These are phyloP conservation scores for Artemisia argyi DNA, from an alignment of 129 eudicot genomes.

Conservation along the genomic window DNA sequence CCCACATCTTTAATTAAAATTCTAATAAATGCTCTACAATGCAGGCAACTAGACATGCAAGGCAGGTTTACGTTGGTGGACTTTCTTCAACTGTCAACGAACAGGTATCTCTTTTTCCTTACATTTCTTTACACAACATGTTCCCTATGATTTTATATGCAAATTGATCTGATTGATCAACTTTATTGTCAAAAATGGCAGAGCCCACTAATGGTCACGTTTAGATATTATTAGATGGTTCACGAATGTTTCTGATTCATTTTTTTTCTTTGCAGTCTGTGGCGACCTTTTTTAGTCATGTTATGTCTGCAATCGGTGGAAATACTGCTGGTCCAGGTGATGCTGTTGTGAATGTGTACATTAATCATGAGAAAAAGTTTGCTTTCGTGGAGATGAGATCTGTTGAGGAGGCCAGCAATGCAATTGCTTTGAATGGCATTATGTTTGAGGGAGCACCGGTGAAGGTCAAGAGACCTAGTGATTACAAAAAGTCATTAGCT, in stretches of 20 bases:
- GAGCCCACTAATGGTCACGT: neutral
- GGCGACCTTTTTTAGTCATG: conserved; percentile 92
- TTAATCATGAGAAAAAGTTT: conserved; percentile 94
- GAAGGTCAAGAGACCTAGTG: conserved; percentile 94
- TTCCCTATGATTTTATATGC: neutral
- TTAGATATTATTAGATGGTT: neutral
- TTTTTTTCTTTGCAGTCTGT: conserved; percentile 63
- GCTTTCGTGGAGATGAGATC: conserved; percentile 99
- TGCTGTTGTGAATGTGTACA: conserved; percentile 97
- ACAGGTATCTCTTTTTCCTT: conserved; percentile 53
- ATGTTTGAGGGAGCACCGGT: conserved; percentile 95
- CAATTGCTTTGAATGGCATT: conserved; percentile 96
- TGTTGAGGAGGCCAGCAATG: conserved; percentile 99
- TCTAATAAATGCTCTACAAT: conserved; percentile 17
- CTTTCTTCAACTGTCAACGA: conserved; percentile 91
- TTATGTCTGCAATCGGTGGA: conserved; percentile 95
- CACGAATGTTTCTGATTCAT: neutral
- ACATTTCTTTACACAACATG: neutral
- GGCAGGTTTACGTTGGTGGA: conserved; percentile 98
- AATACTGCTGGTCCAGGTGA: conserved; percentile 99
- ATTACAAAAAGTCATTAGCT: conserved; percentile 91
- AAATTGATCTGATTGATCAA: too few species aligned
- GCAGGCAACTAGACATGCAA: conserved; percentile 99
- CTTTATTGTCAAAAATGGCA: neutral
- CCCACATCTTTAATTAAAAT: neutral